These are phyloP conservation scores for Aspergillus olivimuriae DNA, from an alignment of 495 filamentous ascomycete genomes.

Conservation along the genomic window DNA sequence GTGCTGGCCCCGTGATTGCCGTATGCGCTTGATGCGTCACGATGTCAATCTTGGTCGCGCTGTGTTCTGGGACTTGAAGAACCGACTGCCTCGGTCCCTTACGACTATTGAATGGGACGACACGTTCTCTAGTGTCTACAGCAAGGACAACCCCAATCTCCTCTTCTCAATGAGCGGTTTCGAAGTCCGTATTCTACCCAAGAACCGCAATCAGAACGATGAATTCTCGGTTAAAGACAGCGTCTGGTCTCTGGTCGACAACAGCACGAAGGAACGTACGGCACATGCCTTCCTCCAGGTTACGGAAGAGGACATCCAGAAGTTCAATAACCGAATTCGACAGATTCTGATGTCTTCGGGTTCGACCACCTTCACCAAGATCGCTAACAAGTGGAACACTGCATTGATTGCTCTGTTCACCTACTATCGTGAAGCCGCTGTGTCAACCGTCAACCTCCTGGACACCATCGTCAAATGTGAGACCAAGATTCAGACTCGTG, in stretches of 20 bases:
- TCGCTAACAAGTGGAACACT: conserved; percentile 99
- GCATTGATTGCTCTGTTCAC: conserved; percentile 98
- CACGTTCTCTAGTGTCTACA: conserved; percentile 98
- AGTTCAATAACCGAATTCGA: conserved; percentile 98
- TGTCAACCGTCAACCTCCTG: conserved; percentile 91
- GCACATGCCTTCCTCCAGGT: conserved; percentile 98
- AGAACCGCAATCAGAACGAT: conserved; percentile 89
- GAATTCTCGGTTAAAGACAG: conserved; percentile 97
- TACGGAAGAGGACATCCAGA: conserved; percentile 96
- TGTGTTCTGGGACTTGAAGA: conserved; percentile 99
- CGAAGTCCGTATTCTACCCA: conserved; percentile 94
- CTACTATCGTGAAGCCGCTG: conserved; percentile 96
- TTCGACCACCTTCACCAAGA: conserved; percentile 99
- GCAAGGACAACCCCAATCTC: conserved; percentile 94
- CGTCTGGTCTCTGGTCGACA: conserved; percentile 96
- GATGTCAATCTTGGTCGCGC: conserved; percentile 97
- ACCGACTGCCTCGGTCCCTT: conserved; percentile 85
- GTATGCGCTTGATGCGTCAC: conserved; percentile 98
- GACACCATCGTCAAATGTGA: conserved; percentile 99
- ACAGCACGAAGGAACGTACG: conserved; percentile 91
- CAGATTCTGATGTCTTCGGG: conserved; percentile 99
- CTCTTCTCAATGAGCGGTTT: conserved; percentile 98
- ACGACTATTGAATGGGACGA: conserved; percentile 99
- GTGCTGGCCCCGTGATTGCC: conserved; percentile 95
- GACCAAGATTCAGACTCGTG: conserved; percentile 98